Evolutionary conservation across 2,329 filamentous ascomycete genomes (phyloP), one percentile per base, ranked within the genome.

Genomic region (Phyllosticta paracitricarpa): DNA sequence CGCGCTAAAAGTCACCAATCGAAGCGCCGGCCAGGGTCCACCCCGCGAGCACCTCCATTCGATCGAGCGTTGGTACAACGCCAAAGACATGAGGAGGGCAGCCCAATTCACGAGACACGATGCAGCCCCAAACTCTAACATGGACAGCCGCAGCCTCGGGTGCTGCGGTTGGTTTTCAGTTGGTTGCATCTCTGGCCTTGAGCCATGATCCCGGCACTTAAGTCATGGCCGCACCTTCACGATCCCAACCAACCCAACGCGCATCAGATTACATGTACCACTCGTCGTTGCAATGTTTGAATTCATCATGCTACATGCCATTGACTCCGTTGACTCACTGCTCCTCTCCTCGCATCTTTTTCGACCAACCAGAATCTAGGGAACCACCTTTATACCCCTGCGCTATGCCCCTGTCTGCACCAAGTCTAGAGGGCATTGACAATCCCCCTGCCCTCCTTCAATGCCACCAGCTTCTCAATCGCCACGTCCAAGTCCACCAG

Each of bases 401-500:
- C 33, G 33, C 33, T 14, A 2, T 40, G 33, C 33, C 33, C 33
- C 10, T 40, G 33, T 40, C 14, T 48, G 7, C 40, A 8, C 4
- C 28, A 2, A 30, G 28, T 30, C 40, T 57, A 70, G 40, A 70
- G 63, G 56, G 64, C 68, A 62, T 71, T 74, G 62, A 71, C 70
- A 48, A 74, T 59, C 56, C 69, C 69, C 65, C 79, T 69, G 69
- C 76, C 73, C 64, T 80, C 77, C 66, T 77, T 74, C 65, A 81
- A 65, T 57, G 66, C 64, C 35, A 70, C 68, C 59, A 87, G 72
- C 74, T 83, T 82, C 67, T 74, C 70, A 22, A 86, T 75, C 17
- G 79, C 83, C 68, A 82, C 82, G 53, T 85, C 81, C 2, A 87
- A 74, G 12, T 83, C 82, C 35, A 87, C 74, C 69, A 86, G 77